These are phyloP conservation scores for Lobosporangium transversale DNA, from an alignment of 192 early-diverging fungal genomes.

Conservation along the genomic window DNA sequence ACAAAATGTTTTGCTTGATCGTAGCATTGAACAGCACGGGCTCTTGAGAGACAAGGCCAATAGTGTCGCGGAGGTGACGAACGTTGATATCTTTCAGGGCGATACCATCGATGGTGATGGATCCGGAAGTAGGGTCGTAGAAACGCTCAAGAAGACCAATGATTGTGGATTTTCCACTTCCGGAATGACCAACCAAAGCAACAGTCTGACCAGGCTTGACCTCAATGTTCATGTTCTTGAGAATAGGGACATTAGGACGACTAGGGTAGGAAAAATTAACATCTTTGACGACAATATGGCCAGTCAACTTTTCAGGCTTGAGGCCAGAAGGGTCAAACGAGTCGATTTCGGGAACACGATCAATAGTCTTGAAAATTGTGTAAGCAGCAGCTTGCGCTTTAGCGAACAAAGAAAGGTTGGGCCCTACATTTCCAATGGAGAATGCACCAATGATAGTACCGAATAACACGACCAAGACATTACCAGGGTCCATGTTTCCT, in stretches of 20 bases:
- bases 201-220: constrained; percentile 80
- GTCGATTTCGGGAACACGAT: constrained; percentile 84
- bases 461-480: constrained; percentile 82
- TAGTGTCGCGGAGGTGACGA: constrained; percentile 69
- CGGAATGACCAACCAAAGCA: constrained; percentile 92
- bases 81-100: constrained; percentile 68
- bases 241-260: constrained; percentile 79
- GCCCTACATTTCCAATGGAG: constrained; percentile 67
- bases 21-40: constrained; percentile 83
- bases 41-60: constrained; percentile 82
- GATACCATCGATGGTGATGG: constrained; percentile 72
- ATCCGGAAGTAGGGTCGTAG: constrained; percentile 74
- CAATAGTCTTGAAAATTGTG: constrained; percentile 84
- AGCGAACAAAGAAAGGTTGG: constrained; percentile 74
- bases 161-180: constrained; percentile 82
- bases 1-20: constrained; percentile 79
- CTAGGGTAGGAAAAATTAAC: constrained; percentile 88
- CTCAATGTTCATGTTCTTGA: constrained; percentile 75
- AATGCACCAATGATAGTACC: constrained; percentile 75
- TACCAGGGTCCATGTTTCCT: constrained; percentile 54
- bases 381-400: constrained; percentile 83
- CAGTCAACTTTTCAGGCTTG: constrained; percentile 66
- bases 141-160: constrained; percentile 79
- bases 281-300: constrained; percentile 76
- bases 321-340: constrained; percentile 57